A percentile compares a stretch with the other conserved stretches of the same genome.
Conservation (phyloP, 164 flowering plant species). For the Chimonanthus salicifolius region DNA sequence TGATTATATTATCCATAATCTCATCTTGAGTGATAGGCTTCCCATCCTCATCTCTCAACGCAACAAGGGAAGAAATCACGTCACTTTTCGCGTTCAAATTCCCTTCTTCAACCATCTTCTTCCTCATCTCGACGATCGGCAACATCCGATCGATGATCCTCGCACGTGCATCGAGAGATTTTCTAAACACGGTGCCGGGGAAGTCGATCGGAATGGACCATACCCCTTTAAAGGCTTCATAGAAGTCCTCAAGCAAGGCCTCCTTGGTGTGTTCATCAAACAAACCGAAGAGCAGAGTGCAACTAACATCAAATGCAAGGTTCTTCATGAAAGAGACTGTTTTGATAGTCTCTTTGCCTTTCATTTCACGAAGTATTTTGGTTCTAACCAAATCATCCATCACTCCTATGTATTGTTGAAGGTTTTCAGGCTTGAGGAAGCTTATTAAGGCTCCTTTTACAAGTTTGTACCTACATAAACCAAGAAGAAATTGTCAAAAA, state of each 20-base stretch:
- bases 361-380: slow-evolving; percentile 1
- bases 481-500: background rate
- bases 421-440: slow-evolving; percentile 23
- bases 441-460: slow-evolving; percentile 13
- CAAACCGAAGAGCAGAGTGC: slow-evolving; percentile 16
- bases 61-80: slow-evolving; percentile 12
- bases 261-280: slow-evolving; percentile 7
- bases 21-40: slow-evolving; percentile 13
- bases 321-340: slow-evolving; percentile 11
- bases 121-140: slow-evolving; percentile 13
- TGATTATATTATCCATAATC: slow-evolving; percentile 7
- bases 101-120: slow-evolving; percentile 9
- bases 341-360: slow-evolving; percentile 8
- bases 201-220: slow-evolving; percentile 20
- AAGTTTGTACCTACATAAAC: slow-evolving; percentile 5
- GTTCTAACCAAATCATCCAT: slow-evolving; percentile 16
- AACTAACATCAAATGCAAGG: slow-evolving; percentile 18
- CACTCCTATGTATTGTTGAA: slow-evolving; percentile 11
- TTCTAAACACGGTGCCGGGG: slow-evolving; percentile 13
- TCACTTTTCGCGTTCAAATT: slow-evolving; percentile 8
- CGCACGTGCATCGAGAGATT: slow-evolving; percentile 11
- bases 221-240: slow-evolving; percentile 6
- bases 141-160: slow-evolving; percentile 9
- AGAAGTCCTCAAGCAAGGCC: slow-evolving; percentile 13
- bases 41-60: slow-evolving; percentile 9